Evolutionary conservation across 2,329 filamentous ascomycete genomes (phyloP).

Genomic region (Colletotrichum coccodes): DNA sequence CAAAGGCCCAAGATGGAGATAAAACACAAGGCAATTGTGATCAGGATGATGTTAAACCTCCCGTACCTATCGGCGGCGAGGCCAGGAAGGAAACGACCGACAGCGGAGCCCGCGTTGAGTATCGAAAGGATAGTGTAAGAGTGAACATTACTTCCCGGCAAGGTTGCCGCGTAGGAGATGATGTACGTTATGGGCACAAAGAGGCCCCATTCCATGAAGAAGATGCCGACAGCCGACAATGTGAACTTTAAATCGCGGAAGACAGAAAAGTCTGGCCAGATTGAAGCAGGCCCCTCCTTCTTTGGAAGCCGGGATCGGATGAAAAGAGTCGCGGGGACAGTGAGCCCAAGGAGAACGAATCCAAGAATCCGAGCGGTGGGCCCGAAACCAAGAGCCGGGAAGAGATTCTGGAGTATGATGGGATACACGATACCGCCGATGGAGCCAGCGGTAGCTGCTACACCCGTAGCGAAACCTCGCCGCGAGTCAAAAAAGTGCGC

Average conservation of each 20-base stretch:
- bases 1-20: constrained; percentile 72
- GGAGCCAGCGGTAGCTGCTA: constrained; percentile 79
- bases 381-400: constrained; percentile 57
- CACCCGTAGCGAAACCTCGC: constrained; percentile 81
- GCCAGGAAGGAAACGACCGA: constrained; percentile 82
- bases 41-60: constrained; percentile 83
- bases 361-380: constrained; percentile 62
- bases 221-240: constrained; percentile 70
- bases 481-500: constrained; percentile 82
- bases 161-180: constrained; percentile 73
- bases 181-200: constrained; percentile 83
- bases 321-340: constrained; percentile 58
- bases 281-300: constrained; percentile 50
- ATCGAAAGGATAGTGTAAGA: constrained; percentile 83
- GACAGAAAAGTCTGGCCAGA: constrained; percentile 69
- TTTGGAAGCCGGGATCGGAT: constrained; percentile 66
- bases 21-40: constrained; percentile 69
- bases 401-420: constrained; percentile 55
- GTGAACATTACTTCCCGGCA: constrained; percentile 68
- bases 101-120: constrained; percentile 80
- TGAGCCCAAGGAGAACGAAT: constrained; percentile 59
- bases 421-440: constrained; percentile 76
- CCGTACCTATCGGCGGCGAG: constrained; percentile 80
- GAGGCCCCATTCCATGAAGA: constrained; percentile 77
- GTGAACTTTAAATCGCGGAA: constrained; percentile 70